Evolutionary conservation across 1,139 yeast species (phyloP).

Genomic region (Entelexis sorbosivorans): DNA sequence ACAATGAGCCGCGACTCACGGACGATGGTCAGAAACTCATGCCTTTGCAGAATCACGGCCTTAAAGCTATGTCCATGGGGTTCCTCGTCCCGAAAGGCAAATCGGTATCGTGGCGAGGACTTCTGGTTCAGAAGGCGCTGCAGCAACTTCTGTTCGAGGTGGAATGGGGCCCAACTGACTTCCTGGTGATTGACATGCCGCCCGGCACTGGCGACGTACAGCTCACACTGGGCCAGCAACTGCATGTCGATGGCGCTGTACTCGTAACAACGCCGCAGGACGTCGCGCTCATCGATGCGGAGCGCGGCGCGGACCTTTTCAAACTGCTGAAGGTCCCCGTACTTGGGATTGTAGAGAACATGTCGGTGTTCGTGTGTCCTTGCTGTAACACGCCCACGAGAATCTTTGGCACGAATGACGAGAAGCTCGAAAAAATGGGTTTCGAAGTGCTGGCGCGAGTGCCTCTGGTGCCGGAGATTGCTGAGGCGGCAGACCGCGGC

Average conservation of each 20-base stretch:
- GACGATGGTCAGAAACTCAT: slow-evolving; percentile 42
- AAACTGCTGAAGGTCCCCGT: slow-evolving; percentile 63
- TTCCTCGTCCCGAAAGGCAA: slow-evolving; percentile 53
- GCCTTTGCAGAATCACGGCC: slow-evolving; percentile 67
- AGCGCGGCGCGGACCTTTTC: slow-evolving; percentile 72
- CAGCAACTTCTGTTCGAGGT: slow-evolving; percentile 76
- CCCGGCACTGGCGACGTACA: slow-evolving; percentile 92
- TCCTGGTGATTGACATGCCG: slow-evolving; percentile 71
- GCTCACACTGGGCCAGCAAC: slow-evolving; percentile 64
- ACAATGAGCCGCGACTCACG: slow-evolving; percentile 38
- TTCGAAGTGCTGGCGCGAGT: slow-evolving; percentile 43
- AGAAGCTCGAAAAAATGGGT: slow-evolving; percentile 36
- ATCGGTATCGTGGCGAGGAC: slow-evolving; percentile 79
- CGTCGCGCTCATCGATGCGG: slow-evolving; percentile 69
- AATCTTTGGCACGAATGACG: slow-evolving; percentile 48
- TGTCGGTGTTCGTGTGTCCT: slow-evolving; percentile 71
- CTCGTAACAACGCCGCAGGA: slow-evolving; percentile 84
- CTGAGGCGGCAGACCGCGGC: slow-evolving; percentile 46
- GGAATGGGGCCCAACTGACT: slow-evolving; percentile 55
- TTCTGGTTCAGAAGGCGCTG: slow-evolving; percentile 78
- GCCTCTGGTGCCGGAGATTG: slow-evolving; percentile 52
- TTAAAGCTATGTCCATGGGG: slow-evolving; percentile 87
- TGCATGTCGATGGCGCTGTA: slow-evolving; percentile 68
- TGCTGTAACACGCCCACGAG: slow-evolving; percentile 64
- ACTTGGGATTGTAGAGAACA: slow-evolving; percentile 69